Base-by-base conservation (phyloP, 2,329 filamentous ascomycete genomes). In the Fusarium domesticum region DNA sequence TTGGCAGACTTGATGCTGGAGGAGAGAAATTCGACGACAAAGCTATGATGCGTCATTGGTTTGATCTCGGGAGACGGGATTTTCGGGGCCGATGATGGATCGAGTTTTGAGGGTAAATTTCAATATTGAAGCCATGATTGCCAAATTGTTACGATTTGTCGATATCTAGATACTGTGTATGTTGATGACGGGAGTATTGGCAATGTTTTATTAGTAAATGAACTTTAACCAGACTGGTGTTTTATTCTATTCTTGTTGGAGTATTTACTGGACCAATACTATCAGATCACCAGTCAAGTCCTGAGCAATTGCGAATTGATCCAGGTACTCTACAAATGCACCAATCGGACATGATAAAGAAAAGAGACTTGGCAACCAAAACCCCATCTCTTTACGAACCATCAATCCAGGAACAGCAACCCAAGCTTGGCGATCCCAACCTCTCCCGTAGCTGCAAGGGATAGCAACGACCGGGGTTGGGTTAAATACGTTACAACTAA, bases 1-100 rank as follows among this genome's bases (percentile, higher is more conserved):
- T 28, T 28, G 23, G n/a, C n/a, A 28, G 14, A 11, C 14, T 12
- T 28, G 23, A 10, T 28, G 23, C 23, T 37, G 47, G 39, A 37
- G 28, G 38, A 39, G 39, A 42, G 18, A 46, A 38, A 35, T 42
- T 45, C 45, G 37, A 18, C 37, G 23, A 28, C 23, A 28, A n/a
- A n/a, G 23, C 23, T 28, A 28, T 28, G 23, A 28, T 28, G 23
- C 23, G 23, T 28, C 23, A 12, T 8, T 28, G 31, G 15, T 14
- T 33, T 44, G 28, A 37, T 43, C 6, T 14, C 47, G 48, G 41
- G 48, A 39, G 31, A 47, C 30, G 45, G 48, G 37, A 35, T 32
- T 32, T 44, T 42, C 39, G 38, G 42, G 18, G 30, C 35, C 18
- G 36, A 41, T n/a, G n/a, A n/a, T 33, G 36, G 42, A 47, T 28